phyloP scores from a whole-genome alignment of 164 flowering plant genomes.

The Tetrastigma voinierianum region DNA sequence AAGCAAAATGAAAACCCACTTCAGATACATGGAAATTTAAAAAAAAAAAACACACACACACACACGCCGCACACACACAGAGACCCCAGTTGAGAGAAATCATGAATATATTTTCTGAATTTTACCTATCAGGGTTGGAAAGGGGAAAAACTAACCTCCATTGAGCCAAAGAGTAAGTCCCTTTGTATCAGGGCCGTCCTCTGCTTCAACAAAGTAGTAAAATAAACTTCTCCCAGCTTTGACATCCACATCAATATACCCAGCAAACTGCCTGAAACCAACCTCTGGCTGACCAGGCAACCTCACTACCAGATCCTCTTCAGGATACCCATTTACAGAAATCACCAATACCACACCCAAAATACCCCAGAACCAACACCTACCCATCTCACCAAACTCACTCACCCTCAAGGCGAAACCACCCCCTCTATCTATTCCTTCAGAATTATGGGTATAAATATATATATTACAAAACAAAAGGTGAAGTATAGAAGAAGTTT shows the following conservation, averaged over 20 bases:
- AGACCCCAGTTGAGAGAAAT: no score
- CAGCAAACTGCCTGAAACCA: slow-evolving; percentile 81
- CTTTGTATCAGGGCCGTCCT: slow-evolving; percentile 46
- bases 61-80: no score
- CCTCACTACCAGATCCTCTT: slow-evolving; percentile 66
- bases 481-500: not conserved
- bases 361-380: slow-evolving; percentile 23
- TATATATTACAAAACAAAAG: not conserved
- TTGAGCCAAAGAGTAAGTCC: slow-evolving; percentile 95
- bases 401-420: not conserved
- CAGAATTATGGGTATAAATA: not conserved
- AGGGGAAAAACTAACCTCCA: slow-evolving; percentile 60
- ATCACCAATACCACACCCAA: slow-evolving; percentile 18
- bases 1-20: slow-evolving; percentile 1
- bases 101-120: no score
- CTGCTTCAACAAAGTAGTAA: slow-evolving; percentile 93
- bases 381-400: slow-evolving; percentile 23
- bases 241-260: slow-evolving; percentile 80
- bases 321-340: slow-evolving; percentile 49
- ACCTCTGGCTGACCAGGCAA: slow-evolving; percentile 91
- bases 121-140: not conserved
- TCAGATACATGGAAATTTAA: not conserved
- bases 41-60: not conserved
- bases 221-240: slow-evolving; percentile 84
- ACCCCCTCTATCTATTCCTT: not conserved